Evolutionary conservation across 2,329 filamentous ascomycete genomes (phyloP), one percentile per base, ranked within the genome.

Genomic region (Stemphylium vesicarium): DNA sequence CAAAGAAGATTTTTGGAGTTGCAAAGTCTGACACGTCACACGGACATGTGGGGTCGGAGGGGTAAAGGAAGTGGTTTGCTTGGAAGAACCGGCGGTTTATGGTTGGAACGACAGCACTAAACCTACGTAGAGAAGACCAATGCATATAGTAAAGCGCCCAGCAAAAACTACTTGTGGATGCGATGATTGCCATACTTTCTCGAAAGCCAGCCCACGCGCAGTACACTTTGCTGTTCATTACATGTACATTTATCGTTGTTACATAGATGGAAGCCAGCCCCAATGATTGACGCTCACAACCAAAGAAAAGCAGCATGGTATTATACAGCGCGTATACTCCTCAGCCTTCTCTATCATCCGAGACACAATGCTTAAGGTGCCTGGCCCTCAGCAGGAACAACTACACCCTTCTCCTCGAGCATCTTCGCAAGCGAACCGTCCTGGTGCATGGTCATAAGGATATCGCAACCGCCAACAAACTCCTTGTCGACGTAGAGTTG

Each of bases 391-490:
- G 63, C 66, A 32, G 87, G 83, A 2, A 88, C 85, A 51, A 99
- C 78, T n/a, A 98, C 91, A 59, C 87, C 86, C 83, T 96, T 96
- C 78, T 96, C 90, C 73, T 96, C 91, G 44, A 99, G 82, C 75
- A 98, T 78, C 82, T 96, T 96, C 8, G 92, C 91, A 69, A 99
- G 80, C 65, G 96, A 92, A 24, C 95, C 95, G 72, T 91, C 96
- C 79, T 97, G 91, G 80, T 98, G 94, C 95, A 99, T 98, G 2
- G 89, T 90, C 75, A 98, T 89, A 67, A 99, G 78, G 62, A 99
- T 99, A 77, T 99, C 95, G 75, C 93, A 97, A n/a, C 95, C 95
- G 50, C 95, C 95, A 41, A 99, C 83, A 74, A 99, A 99, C 75
- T 99, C 94, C 80, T 94, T 94, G 60, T 96, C 87, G 46, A 99